Conservation (phyloP, 306 rosid species). For the Acacia confusa region DNA sequence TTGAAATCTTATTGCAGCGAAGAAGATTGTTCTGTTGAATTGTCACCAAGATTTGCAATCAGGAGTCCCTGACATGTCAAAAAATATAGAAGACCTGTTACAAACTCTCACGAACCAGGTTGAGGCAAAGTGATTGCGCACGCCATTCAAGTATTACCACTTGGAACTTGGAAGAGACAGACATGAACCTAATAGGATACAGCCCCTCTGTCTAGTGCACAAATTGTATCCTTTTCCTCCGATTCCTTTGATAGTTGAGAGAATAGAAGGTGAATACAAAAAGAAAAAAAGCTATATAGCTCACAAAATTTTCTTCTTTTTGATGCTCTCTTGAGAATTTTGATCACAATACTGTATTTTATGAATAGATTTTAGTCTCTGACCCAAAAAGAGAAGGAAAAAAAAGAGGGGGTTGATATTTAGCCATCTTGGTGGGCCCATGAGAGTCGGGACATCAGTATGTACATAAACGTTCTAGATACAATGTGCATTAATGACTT, state of each 20-base stretch:
- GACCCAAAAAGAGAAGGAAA: not conserved
- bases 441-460: not conserved
- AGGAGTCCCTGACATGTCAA: not conserved
- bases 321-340: not conserved
- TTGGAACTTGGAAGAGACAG: not conserved
- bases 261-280: slow-evolving; percentile 23
- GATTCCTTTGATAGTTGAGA: slow-evolving; percentile 28
- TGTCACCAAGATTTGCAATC: not conserved
- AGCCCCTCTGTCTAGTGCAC: slow-evolving; percentile 20
- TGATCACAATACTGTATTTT: not conserved
- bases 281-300: not conserved
- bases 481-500: not conserved
- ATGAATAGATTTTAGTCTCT: not conserved
- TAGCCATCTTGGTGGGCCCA: not conserved
- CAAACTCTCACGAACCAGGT: slow-evolving; percentile 5
- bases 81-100: slow-evolving; percentile 10
- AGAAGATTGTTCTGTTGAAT: slow-evolving; percentile 61
- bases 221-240: not conserved
- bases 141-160: not conserved
- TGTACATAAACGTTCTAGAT: not conserved
- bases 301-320: not conserved
- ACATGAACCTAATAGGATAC: slow-evolving; percentile 1
- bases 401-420: not conserved
- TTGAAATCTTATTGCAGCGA: slow-evolving; percentile 47
- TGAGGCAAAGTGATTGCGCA: not conserved